These are phyloP conservation scores for Ustilago sp. DNA, from an alignment of 1,284 basidiomycete genomes.

Conservation along the genomic window DNA sequence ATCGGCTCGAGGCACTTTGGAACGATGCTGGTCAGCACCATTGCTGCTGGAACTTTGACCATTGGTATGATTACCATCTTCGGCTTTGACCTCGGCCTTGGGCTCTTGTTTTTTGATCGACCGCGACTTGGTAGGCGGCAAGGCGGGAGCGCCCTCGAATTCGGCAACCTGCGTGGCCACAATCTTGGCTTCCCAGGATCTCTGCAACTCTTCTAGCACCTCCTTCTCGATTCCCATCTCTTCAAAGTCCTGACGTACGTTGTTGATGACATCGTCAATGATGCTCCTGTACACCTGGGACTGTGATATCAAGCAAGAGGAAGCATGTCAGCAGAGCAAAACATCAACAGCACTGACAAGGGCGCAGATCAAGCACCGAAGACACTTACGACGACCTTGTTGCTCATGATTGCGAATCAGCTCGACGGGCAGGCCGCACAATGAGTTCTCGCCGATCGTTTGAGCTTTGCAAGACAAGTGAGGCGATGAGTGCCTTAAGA, in stretches of 20 bases:
- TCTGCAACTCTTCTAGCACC: slow-evolving; percentile 86
- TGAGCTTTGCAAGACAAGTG: not conserved
- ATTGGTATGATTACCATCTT: slow-evolving; percentile 23
- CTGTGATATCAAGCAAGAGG: slow-evolving; percentile 72
- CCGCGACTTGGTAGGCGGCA: slow-evolving; percentile 49
- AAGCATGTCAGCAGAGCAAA: not conserved
- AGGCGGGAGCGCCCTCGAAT: slow-evolving; percentile 76
- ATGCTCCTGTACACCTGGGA: slow-evolving; percentile 89
- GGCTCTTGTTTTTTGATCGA: slow-evolving; percentile 42
- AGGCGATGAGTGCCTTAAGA: not conserved
- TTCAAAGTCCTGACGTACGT: slow-evolving; percentile 93
- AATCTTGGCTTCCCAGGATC: slow-evolving; percentile 95
- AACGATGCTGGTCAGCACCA: slow-evolving; percentile 34
- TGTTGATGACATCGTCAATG: slow-evolving; percentile 93
- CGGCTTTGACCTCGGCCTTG: slow-evolving; percentile 42
- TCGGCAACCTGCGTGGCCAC: slow-evolving; percentile 92
- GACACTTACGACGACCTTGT: slow-evolving; percentile 55
- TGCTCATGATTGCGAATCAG: slow-evolving; percentile 45
- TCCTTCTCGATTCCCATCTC: slow-evolving; percentile 95
- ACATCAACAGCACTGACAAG: not conserved
- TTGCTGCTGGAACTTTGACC: slow-evolving; percentile 18
- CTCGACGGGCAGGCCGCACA: not conserved
- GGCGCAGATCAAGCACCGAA: not conserved
- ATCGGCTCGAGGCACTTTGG: slow-evolving; percentile 48
- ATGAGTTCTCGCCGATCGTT: not conserved